Base-by-base conservation (phyloP, 2,329 filamentous ascomycete genomes). In the Diaporthe eres region DNA sequence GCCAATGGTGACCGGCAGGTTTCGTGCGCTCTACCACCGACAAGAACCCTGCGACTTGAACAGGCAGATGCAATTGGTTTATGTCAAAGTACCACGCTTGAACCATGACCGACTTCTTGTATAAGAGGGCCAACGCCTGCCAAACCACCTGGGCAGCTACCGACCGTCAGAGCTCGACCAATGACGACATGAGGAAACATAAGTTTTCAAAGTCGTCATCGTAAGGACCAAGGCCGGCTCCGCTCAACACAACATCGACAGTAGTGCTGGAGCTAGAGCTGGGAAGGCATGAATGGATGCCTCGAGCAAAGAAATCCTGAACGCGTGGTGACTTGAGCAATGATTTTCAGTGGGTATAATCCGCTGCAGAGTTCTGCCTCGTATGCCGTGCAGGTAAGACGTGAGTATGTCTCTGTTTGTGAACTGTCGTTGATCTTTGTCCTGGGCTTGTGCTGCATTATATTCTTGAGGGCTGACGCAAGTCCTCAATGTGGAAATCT, bases 401-500 rank as follows among this genome's bases (percentile, higher is more conserved):
- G 28, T n/a, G 44, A 42, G 42, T 22, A 12, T 25, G 7, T 68
- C 22, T 68, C 44, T 12, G n/a, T 25, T 22, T 60, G 25, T 72
- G 58, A 15, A 51, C 42, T 55, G 25, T 44, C 19, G 37, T 31
- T 55, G 31, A 73, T 28, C n/a, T 25, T 13, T 42, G 31, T 39
- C n/a, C 37, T 25, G 15, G 25, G 28, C n/a, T 57, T 55, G 31
- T 53, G 47, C 47, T 13, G 10, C 37, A 71, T 39, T 68, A 75
- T 49, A 72, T 77, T 74, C 77, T 79, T 63, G 77, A 77, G 72
- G 80, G 81, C 25, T 84, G 84, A n/a, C 90, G 86, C 74, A 92
- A 80, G 79, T 92, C 90, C 42, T 89, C 85, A 9, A 92, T 85
- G 61, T 88, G 85, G 79, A 90, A 91, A n/a, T 93, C 89, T 79